These are phyloP conservation scores for Fomitiporia mediterranea DNA, from an alignment of 1,284 basidiomycete species.

Conservation along the genomic window DNA sequence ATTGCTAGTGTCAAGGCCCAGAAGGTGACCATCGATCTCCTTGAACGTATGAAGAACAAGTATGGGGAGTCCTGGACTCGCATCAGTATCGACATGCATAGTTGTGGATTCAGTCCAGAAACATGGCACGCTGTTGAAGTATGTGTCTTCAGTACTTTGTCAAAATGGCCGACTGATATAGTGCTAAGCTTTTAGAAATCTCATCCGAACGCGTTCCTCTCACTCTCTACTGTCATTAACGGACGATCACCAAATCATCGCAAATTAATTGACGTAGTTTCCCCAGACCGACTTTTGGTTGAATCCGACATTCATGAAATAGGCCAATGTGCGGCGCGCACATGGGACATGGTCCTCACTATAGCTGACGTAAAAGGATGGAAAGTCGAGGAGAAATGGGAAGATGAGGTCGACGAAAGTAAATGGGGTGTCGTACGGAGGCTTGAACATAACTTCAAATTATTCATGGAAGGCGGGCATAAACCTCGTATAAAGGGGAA, in stretches of 20 bases:
- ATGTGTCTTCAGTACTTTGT: slow-evolving; percentile 23
- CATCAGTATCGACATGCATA: slow-evolving; percentile 74
- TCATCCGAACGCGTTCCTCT: slow-evolving; percentile 70
- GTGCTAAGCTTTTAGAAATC: slow-evolving; percentile 39
- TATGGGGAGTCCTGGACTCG: slow-evolving; percentile 48
- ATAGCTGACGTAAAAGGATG: slow-evolving; percentile 64
- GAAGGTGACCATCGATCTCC: slow-evolving; percentile 55
- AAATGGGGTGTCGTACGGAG: slow-evolving; percentile 59
- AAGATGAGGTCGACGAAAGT: slow-evolving; percentile 30
- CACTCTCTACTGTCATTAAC: slow-evolving; percentile 76
- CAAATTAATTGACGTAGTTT: slow-evolving; percentile 54
- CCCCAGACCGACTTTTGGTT: slow-evolving; percentile 59
- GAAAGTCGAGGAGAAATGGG: slow-evolving; percentile 58
- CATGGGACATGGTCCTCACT: slow-evolving; percentile 65
- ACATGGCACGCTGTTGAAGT: slow-evolving; percentile 66
- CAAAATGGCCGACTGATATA: background rate
- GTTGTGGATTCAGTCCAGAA: slow-evolving; percentile 69
- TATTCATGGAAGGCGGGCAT: slow-evolving; percentile 34
- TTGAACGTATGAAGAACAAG: slow-evolving; percentile 48
- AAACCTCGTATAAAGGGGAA: background rate
- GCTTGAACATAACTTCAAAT: slow-evolving; percentile 62
- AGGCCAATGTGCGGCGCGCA: slow-evolving; percentile 44
- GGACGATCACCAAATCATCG: slow-evolving; percentile 55
- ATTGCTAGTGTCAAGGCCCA: slow-evolving; percentile 61
- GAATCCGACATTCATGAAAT: slow-evolving; percentile 74